Conservation (phyloP, 306 rosid species). For the Cyamopsis tetragonoloba region DNA sequence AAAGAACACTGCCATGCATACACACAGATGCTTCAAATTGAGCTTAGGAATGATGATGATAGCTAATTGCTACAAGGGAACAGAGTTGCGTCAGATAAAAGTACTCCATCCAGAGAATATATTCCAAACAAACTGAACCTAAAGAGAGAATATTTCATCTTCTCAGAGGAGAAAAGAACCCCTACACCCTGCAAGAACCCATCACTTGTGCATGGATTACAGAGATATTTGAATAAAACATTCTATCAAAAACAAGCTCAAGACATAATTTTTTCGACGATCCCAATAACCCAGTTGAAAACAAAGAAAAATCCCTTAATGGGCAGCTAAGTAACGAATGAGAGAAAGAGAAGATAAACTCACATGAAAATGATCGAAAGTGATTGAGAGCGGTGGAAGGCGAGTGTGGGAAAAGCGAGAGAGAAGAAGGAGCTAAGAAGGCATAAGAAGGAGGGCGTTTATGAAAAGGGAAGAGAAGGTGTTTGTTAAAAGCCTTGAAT, state of each 20-base stretch:
- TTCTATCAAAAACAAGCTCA: neutral
- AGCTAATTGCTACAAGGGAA: neutral
- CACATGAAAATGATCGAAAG: slow-evolving; percentile 40
- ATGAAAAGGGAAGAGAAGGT: slow-evolving; percentile 5
- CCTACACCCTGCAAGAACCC: neutral
- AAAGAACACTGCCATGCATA: no score
- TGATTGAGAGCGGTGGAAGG: slow-evolving; percentile 1
- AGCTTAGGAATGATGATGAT: neutral
- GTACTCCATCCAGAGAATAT: neutral
- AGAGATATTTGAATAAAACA: neutral
- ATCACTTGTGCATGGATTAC: neutral
- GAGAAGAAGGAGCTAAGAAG: neutral
- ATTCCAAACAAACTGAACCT: neutral
- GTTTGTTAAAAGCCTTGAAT: slow-evolving; percentile 33
- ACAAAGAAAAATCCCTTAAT: neutral
- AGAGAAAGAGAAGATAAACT: slow-evolving; percentile 16
- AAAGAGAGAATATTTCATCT: neutral
- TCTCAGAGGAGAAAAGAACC: neutral
- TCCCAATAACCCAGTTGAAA: slow-evolving; percentile 5
- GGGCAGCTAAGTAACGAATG: neutral
- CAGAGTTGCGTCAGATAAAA: neutral
- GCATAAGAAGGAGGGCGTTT: neutral
- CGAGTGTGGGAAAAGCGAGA: neutral
- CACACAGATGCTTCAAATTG: neutral
- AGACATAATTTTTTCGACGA: neutral